These are phyloP conservation scores for Russula sp. DNA, from an alignment of 768 basidiomycete species.

Conservation along the genomic window DNA sequence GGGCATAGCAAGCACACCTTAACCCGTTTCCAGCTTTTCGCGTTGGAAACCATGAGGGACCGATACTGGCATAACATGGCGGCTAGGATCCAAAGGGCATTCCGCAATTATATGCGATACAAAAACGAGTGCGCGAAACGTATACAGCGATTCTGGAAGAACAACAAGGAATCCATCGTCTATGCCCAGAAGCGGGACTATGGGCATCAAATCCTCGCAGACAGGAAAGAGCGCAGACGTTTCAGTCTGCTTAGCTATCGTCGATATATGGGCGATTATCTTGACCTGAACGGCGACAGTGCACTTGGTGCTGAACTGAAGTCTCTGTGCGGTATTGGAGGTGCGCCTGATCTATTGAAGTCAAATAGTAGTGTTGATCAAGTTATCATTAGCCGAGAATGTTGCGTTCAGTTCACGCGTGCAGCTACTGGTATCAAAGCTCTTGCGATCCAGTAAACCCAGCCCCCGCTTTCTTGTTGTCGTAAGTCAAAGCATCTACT, in stretches of 20 bases:
- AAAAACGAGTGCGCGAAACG: conserved; percentile 91
- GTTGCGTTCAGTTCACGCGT: conserved; percentile 80
- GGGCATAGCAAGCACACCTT: not conserved
- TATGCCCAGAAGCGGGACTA: conserved; percentile 91
- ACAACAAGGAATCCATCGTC: conserved; percentile 89
- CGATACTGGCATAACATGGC: conserved; percentile 99
- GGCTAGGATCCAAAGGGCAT: conserved; percentile 90
- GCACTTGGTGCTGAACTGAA: conserved; percentile 72
- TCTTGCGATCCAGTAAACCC: conserved; percentile 82
- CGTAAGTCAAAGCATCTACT: conserved; percentile 44
- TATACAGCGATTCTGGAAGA: conserved; percentile 98
- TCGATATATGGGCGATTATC: conserved; percentile 93
- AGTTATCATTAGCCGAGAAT: conserved; percentile 49
- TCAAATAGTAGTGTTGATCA: not conserved
- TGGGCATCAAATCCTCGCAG: conserved; percentile 86
- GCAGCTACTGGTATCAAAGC: conserved; percentile 80
- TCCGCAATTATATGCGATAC: conserved; percentile 92
- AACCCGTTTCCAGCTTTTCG: conserved; percentile 65
- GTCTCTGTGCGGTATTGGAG: conserved; percentile 61
- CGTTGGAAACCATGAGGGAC: conserved; percentile 97
- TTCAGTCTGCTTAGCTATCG: conserved; percentile 93
- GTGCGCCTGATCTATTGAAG: conserved; percentile 38
- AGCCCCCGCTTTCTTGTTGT: conserved; percentile 87
- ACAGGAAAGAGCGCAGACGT: conserved; percentile 87
- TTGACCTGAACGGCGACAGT: conserved; percentile 80